Conservation (phyloP, 1,284 basidiomycete species). For the Papiliotrema nemorosa region DNA sequence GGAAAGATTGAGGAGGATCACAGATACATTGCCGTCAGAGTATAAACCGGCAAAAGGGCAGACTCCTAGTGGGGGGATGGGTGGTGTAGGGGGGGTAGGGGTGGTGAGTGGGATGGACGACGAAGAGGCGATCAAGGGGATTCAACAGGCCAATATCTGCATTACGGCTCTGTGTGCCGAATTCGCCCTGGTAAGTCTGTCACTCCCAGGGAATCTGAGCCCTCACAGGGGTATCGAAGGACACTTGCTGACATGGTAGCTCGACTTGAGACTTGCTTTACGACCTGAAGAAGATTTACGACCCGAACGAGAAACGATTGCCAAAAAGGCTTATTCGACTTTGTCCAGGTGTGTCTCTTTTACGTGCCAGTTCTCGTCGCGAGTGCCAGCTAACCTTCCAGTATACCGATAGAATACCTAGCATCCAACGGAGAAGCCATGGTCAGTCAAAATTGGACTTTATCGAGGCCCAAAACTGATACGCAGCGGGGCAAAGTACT, state of each 20-base stretch:
- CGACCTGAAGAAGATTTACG: slow-evolving; percentile 22
- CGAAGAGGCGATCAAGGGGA: slow-evolving; percentile 20
- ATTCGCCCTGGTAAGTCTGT: slow-evolving; percentile 24
- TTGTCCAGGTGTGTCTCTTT: slow-evolving; percentile 11
- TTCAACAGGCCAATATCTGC: slow-evolving; percentile 29
- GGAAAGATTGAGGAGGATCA: slow-evolving; percentile 3
- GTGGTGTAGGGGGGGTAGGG: not conserved
- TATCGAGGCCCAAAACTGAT: not conserved
- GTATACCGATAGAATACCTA: slow-evolving; percentile 29
- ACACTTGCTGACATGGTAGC: slow-evolving; percentile 12
- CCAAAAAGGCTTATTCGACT: slow-evolving; percentile 22
- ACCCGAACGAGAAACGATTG: slow-evolving; percentile 21
- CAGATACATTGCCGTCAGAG: slow-evolving; percentile 1
- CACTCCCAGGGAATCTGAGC: not conserved
- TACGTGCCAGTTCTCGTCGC: not conserved
- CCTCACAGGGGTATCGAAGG: not conserved
- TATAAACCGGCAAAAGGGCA: not conserved
- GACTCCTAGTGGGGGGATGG: not conserved
- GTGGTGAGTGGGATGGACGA: slow-evolving; percentile 1
- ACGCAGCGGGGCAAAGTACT: slow-evolving; percentile 32
- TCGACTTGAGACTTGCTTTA: slow-evolving; percentile 24
- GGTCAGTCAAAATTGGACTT: slow-evolving; percentile 12
- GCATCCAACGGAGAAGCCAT: slow-evolving; percentile 36
- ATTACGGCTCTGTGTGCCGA: slow-evolving; percentile 29
- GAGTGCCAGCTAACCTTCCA: not conserved